These are phyloP conservation scores for Gossypium sturtianum DNA, from an alignment of 345 rosid species.

Conservation along the genomic window DNA sequence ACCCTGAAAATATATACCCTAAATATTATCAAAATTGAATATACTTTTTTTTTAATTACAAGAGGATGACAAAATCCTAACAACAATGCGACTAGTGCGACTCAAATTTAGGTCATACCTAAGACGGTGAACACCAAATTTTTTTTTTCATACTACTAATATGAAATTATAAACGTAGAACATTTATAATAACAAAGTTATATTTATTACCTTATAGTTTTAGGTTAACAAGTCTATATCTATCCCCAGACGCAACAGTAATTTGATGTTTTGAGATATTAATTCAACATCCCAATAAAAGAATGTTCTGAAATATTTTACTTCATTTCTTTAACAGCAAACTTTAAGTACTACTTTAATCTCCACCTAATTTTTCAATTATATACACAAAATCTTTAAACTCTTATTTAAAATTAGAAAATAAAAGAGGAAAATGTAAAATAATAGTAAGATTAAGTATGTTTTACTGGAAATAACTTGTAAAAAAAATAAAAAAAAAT, in stretches of 20 bases:
- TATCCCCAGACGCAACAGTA: not conserved
- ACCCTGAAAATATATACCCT: no score
- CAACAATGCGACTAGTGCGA: accelerated
- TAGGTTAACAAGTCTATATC: not conserved
- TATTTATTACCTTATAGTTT: not conserved
- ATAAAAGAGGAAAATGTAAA: no score
- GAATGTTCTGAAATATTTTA: not conserved
- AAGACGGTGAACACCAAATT: no score
- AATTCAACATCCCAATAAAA: not conserved
- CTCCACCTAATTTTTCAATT: not conserved
- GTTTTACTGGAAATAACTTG: no score
- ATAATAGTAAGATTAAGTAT: no score
- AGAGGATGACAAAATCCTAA: no score
- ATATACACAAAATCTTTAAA: no score
- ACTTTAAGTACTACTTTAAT: not conserved
- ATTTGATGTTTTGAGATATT: not conserved
- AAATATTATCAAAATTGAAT: no score
- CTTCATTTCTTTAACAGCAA: not conserved
- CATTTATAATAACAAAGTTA: not conserved
- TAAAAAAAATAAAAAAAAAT: not conserved
- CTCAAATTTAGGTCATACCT: no score
- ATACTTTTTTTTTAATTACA: no score
- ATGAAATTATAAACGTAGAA: not conserved
- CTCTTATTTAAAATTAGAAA: no score
- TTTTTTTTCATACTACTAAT: not conserved